These are phyloP conservation scores for Picea abies DNA, from an alignment of 83 land plant genomes.

Conservation along the genomic window DNA sequence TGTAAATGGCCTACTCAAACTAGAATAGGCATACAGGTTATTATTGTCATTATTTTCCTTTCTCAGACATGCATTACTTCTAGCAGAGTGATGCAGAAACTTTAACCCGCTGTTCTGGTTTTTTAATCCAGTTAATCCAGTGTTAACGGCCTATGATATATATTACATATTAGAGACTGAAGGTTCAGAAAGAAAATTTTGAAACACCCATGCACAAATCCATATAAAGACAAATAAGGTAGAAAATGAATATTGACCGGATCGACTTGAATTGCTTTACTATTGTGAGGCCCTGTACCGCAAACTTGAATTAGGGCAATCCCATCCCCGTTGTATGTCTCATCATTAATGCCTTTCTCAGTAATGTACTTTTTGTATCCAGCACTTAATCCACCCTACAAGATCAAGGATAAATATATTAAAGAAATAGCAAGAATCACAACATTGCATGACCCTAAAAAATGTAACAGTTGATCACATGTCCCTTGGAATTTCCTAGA, in stretches of 20 bases:
- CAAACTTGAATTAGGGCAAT: slow-evolving; percentile 79
- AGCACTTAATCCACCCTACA: slow-evolving; percentile 84
- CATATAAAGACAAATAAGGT: too few relatives aligned
- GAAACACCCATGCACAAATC: too few relatives aligned
- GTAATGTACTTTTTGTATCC: slow-evolving; percentile 72
- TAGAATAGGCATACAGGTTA: too few relatives aligned
- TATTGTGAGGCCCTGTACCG: slow-evolving; percentile 76
- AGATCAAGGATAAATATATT: slow-evolving; percentile 6
- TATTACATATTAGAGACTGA: too few relatives aligned
- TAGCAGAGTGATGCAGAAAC: too few relatives aligned
- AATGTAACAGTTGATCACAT: background rate
- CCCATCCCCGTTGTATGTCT: slow-evolving; percentile 68
- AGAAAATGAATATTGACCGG: slow-evolving; percentile 42
- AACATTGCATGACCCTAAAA: background rate
- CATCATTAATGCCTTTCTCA: slow-evolving; percentile 69
- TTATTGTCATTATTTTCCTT: too few relatives aligned
- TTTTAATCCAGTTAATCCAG: too few relatives aligned
- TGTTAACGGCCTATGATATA: too few relatives aligned
- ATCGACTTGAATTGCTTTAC: slow-evolving; percentile 87
- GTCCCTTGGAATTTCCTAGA: background rate
- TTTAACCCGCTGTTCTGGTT: too few relatives aligned
- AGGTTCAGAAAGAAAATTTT: too few relatives aligned
- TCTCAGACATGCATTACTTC: too few relatives aligned
- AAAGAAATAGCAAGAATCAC: background rate
- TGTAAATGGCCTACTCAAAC: too few relatives aligned